Percentiles rank a stretch among this genome's conserved stretches.
Evolutionary conservation across 148 eudicot genomes (phyloP).

Genomic region (Heliamphora exappendiculata): DNA sequence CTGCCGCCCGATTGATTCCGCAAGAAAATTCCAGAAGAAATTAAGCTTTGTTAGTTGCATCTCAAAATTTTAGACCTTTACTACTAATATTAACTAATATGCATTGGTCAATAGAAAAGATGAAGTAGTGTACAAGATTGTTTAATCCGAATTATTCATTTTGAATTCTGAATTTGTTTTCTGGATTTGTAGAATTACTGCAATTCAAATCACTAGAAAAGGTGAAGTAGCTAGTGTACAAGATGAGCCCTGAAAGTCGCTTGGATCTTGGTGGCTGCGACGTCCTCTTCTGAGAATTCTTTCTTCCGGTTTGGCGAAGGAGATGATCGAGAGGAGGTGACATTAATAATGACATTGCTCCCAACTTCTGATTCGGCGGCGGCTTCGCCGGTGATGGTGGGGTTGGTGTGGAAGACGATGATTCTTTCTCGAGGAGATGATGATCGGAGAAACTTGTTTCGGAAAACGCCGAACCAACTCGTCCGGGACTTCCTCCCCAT

Average conservation of each 20-base stretch:
- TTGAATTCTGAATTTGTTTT: no score
- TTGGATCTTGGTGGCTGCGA: constrained; percentile 59
- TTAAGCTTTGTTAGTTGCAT: no score
- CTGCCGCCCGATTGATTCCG: no score
- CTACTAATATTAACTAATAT: no score
- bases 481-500: constrained; percentile 25
- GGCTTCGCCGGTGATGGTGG: constrained; percentile 27
- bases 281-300: constrained; percentile 29
- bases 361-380: constrained; percentile 21
- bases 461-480: constrained; percentile 35
- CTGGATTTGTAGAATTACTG: no score
- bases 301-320: not conserved
- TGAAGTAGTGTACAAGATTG: not conserved
- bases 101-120: not conserved
- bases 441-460: constrained; percentile 35
- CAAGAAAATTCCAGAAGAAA: no score
- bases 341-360: constrained; percentile 25
- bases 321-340: constrained; percentile 11
- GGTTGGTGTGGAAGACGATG: constrained; percentile 57
- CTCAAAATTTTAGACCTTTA: no score
- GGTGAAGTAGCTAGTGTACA: constrained; percentile 37
- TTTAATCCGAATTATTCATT: no score
- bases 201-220: no score
- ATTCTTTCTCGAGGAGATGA: constrained; percentile 25
- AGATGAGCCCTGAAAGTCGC: constrained; percentile 75